These are phyloP conservation scores for Dalbergia cochinchinensis DNA, from an alignment of 306 rosid species.

Conservation along the genomic window DNA sequence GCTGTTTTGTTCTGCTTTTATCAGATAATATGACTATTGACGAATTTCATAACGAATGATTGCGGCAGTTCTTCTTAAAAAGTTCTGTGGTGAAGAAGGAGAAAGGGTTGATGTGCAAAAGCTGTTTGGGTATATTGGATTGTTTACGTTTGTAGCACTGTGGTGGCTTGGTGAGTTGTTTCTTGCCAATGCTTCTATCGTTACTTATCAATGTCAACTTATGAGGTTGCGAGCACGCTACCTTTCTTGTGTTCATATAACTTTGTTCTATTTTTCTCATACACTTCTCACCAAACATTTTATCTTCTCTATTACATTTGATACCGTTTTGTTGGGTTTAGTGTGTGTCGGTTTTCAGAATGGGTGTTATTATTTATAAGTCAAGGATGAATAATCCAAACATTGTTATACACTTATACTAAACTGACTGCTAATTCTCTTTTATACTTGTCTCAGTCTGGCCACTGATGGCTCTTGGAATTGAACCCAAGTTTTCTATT, in stretches of 20 bases:
- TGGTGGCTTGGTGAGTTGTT: conserved; percentile 87
- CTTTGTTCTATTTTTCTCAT: neutral
- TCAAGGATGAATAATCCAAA: conserved; percentile 12
- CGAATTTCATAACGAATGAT: neutral
- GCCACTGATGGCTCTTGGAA: conserved; percentile 89
- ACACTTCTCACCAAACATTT: neutral
- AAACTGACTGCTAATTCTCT: conserved; percentile 14
- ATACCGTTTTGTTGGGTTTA: neutral
- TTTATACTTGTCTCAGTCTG: conserved; percentile 66
- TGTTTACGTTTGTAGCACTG: conserved; percentile 78
- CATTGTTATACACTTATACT: neutral
- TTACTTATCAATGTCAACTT: conserved; percentile 10
- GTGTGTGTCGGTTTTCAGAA: neutral
- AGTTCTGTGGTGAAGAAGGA: conserved; percentile 84
- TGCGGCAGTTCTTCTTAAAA: conserved; percentile 81
- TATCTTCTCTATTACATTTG: neutral
- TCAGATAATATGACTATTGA: conserved; percentile 22
- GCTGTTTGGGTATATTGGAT: conserved; percentile 90
- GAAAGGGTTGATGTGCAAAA: conserved; percentile 86
- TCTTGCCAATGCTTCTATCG: conserved; percentile 12
- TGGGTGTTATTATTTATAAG: neutral
- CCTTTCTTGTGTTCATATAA: conserved; percentile 7
- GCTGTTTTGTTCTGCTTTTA: conserved; percentile 10
- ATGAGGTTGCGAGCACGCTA: neutral
- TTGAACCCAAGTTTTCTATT: conserved; percentile 85